Conservation (phyloP, 1,139 yeast genomes). For the Nakaseomyces nivariensis region DNA sequence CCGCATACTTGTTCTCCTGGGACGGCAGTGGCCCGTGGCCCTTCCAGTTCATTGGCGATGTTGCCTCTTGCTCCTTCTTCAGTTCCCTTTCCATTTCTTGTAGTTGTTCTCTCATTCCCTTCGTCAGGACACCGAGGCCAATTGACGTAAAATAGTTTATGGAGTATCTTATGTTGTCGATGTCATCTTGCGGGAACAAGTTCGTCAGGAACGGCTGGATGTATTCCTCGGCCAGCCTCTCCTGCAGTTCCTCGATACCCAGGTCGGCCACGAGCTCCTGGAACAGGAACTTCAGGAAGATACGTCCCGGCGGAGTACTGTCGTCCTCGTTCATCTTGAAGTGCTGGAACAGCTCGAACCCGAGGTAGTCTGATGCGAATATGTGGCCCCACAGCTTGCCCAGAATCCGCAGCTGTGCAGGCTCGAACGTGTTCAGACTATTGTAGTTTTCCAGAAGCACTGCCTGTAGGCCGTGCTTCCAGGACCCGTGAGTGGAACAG, state of each 20-base stretch:
- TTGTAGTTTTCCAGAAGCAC: constrained; percentile 50
- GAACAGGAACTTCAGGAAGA: constrained; percentile 70
- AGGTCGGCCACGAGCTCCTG: constrained; percentile 73
- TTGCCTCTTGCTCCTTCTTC: no score
- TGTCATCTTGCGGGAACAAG: constrained; percentile 36
- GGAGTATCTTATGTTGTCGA: constrained; percentile 63
- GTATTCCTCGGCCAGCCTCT: constrained; percentile 43
- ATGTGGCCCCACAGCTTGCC: constrained; percentile 85
- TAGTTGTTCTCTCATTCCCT: constrained; percentile 49
- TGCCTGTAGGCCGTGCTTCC: constrained; percentile 47
- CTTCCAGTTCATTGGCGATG: neutral
- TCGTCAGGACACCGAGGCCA: constrained; percentile 77
- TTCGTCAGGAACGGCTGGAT: constrained; percentile 41
- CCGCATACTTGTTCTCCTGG: neutral
- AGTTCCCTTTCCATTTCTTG: constrained; percentile 3
- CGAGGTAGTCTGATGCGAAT: constrained; percentile 59
- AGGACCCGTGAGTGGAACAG: constrained; percentile 39
- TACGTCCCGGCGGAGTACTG: constrained; percentile 73
- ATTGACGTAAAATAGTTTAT: constrained; percentile 91
- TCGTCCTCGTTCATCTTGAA: constrained; percentile 59
- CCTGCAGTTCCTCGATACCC: constrained; percentile 45
- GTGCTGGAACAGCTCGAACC: constrained; percentile 46
- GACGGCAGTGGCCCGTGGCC: neutral
- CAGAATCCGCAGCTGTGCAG: constrained; percentile 64
- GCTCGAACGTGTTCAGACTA: constrained; percentile 56